Evolutionary conservation across 2,329 filamentous ascomycete genomes (phyloP).

Genomic region (Massarina eburnea): DNA sequence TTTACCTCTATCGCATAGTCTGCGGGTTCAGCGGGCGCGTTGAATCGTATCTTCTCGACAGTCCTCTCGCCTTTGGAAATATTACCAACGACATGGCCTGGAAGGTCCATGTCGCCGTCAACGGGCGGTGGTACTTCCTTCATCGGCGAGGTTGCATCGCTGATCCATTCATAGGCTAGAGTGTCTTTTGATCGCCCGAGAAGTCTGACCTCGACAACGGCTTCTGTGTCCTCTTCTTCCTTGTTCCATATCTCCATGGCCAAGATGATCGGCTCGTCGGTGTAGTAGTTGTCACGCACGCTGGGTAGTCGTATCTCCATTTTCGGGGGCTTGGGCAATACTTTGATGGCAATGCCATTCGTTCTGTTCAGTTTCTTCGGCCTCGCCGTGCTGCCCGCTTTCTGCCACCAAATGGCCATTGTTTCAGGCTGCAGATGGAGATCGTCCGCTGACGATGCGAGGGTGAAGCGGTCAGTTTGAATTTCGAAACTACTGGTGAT

Average conservation of each 20-base stretch:
- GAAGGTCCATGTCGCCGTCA: conserved; percentile 34
- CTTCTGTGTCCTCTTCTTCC: conserved; percentile 76
- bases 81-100: conserved; percentile 40
- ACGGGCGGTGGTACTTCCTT: conserved; percentile 30
- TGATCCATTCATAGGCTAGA: conserved; percentile 51
- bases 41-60: conserved; percentile 42
- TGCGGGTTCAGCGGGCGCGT: conserved; percentile 48
- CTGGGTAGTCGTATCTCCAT: conserved; percentile 72
- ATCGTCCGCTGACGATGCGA: conserved; percentile 65
- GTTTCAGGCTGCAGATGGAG: conserved; percentile 32
- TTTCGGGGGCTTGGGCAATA: conserved; percentile 89
- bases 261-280: conserved; percentile 73
- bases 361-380: conserved; percentile 32
- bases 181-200: conserved; percentile 58
- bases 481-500: conserved; percentile 65
- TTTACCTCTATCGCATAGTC: conserved; percentile 71
- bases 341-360: conserved; percentile 60
- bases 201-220: conserved; percentile 69
- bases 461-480: conserved; percentile 64
- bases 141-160: conserved; percentile 34
- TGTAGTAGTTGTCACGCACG: conserved; percentile 74
- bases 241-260: conserved; percentile 74
- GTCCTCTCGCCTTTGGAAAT: conserved; percentile 34
- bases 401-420: conserved; percentile 38
- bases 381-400: conserved; percentile 23